Evolutionary conservation across 441 rosid species (phyloP), one percentile per base, ranked within the genome.

Genomic region (Kokia cookei): DNA sequence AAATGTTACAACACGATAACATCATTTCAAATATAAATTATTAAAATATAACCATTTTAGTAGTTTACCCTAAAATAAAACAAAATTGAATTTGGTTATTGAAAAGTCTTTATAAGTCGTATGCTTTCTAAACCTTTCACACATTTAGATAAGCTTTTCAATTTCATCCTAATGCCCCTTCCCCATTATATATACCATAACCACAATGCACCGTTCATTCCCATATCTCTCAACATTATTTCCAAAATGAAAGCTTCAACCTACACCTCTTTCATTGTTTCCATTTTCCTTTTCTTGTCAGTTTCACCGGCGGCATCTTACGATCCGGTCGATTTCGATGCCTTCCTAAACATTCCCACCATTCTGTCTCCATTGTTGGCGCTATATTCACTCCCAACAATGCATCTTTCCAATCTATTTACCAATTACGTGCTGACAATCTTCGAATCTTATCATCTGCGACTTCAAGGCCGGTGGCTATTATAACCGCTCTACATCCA

Each of bases 381-480:
- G 67, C 76, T 69, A 77, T 74, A 22, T 77, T 64, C 81, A 75
- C 76, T 6, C 77, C 69, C 1, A 51, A 45, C 22, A 70, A 77
- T 70, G 59, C 88, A 5, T 82, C 86, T 0, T 87, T 81, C 35
- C 47, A 70, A 11, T 65, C 75, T 10, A 61, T 71, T 63, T 81
- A 87, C 2, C 58, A 71, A 27, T 62, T 82, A 40, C 84, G 81
- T 69, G 81, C 84, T n/a, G 79, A 85, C 47, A 87, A 84, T 69
- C 82, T 81, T 7, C 78, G 86, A 63, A 84, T 79, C 66, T 71
- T 79, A 66, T 73, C 79, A 73, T 17, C 50, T 72, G 60, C 76
- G 47, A 76, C 87, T 63, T 74, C 76, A 0, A 89, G 84, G 78
- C 91, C 88, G 0, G 37, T 77, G 0, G 76, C 81, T 9, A 87